Conservation (phyloP, 805 yeast genomes). For the Candida nonsorbophila region DNA sequence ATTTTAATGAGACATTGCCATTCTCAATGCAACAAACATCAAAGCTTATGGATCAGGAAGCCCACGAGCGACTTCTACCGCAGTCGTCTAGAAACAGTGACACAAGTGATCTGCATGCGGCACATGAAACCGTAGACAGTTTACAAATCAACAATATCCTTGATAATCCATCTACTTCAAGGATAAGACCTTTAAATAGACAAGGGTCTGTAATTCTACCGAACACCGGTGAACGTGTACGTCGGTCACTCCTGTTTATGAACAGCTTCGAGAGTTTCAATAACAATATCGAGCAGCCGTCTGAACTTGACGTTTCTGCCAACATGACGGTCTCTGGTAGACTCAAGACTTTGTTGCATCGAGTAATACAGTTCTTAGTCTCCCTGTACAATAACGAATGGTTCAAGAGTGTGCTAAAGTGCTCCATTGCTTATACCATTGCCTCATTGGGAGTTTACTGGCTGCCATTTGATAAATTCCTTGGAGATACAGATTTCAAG, state of each 20-base stretch:
- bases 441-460: conserved; percentile 72
- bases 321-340: too few relatives aligned
- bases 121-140: too few relatives aligned
- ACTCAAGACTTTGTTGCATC: too few relatives aligned
- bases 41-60: too few relatives aligned
- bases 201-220: conserved; percentile 35
- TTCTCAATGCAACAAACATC: neutral
- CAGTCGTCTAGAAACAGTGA: too few relatives aligned
- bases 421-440: conserved; percentile 67
- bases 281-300: too few relatives aligned
- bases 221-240: conserved; percentile 33
- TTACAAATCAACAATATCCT: conserved; percentile 68
- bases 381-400: conserved; percentile 11
- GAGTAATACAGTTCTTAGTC: too few relatives aligned
- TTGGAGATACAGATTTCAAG: conserved; percentile 69
- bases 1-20: neutral
- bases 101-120: too few relatives aligned
- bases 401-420: conserved; percentile 44
- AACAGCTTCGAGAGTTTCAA: too few relatives aligned
- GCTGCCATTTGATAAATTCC: conserved; percentile 38
- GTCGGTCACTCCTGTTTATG: conserved; percentile 11
- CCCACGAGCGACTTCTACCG: too few relatives aligned
- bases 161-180: conserved; percentile 64
- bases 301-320: too few relatives aligned
- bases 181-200: conserved; percentile 4